Percentiles rank a stretch among this genome's conserved stretches.
Conservation (phyloP, 2,329 filamentous ascomycete species). For the Colletotrichum gigasporum region DNA sequence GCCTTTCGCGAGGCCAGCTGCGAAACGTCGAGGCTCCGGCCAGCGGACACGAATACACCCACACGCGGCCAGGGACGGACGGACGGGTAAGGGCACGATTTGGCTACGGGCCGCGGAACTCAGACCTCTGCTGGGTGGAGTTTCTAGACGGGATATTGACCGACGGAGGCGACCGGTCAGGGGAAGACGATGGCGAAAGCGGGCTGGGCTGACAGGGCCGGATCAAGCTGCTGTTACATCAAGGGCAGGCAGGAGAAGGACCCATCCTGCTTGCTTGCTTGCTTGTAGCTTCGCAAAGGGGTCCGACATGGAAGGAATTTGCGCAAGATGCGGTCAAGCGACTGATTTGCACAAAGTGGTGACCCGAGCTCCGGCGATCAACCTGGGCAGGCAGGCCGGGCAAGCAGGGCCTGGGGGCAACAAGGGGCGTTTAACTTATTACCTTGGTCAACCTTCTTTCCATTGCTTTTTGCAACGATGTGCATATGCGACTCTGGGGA, state of each 20-base stretch:
- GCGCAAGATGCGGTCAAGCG: neutral
- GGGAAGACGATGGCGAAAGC: neutral
- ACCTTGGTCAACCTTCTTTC: too few relatives aligned
- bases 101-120: constrained; percentile 13
- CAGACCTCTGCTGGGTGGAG: constrained; percentile 2
- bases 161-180: neutral
- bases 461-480: constrained; percentile 4
- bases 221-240: constrained; percentile 2
- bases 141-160: constrained; percentile 10
- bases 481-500: constrained; percentile 3
- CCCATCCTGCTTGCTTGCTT: neutral
- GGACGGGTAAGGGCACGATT: neutral
- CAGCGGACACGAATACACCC: too few relatives aligned
- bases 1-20: neutral
- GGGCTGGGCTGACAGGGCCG: constrained; percentile 2
- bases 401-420: neutral
- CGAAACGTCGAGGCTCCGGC: neutral
- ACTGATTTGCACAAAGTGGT: neutral
- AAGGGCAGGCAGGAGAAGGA: neutral
- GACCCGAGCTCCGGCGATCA: constrained; percentile 18
- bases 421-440: constrained; percentile 22
- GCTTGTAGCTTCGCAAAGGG: constrained; percentile 4
- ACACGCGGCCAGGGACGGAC: neutral
- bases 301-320: neutral
- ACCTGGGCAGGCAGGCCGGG: neutral